Evolutionary conservation across 2,329 filamentous ascomycete species (phyloP), one percentile per base, ranked within the genome.

Genomic region (Diaporthe ilicicola): DNA sequence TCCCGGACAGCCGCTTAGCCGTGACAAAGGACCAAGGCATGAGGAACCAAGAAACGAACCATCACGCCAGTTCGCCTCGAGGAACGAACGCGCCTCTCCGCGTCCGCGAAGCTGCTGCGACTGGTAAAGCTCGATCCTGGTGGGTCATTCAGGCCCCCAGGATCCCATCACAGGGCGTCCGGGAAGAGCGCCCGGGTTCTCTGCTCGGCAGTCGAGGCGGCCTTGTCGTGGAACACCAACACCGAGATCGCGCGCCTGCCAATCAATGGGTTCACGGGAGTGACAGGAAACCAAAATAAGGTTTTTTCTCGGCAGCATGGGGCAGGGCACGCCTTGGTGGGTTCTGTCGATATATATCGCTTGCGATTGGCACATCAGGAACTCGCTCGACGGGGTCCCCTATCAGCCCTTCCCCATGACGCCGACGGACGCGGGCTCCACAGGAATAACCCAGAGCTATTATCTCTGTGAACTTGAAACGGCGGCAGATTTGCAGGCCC

Each of bases 281-380:
- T 42, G n/a, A 27, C 13, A 24, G 19, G 9, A 32, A 13, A 37
- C 59, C 46, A 62, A 48, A 48, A 62, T 62, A 62, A 62, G 42
- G 59, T 62, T 62, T 48, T 24, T 17, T 29, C 37, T 39, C 6
- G 37, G 5, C 13, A 8, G 37, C 13, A 8, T 17, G 42, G 59
- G 19, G 56, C n/a, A 32, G 39, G 56, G n/a, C 8, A 5, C 15
- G 24, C 5, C 46, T 27, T 42, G 56, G 39, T 32, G 17, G 42
- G 24, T 24, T 37, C 34, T 24, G 59, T 22, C 29, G 44, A 50
- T 48, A 64, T 48, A 64, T 50, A 64, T 50, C 44, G 50, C n/a
- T 64, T 64, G 59, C 59, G 59, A 64, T 64, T 64, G 59, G 59
- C 29, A 64, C 27, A 64, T 64, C 44, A 64, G 29, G 44, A 64